Percentiles rank a stretch among this genome's conserved stretches.
Conservation (phyloP, 1,284 basidiomycete genomes). For the Cerioporus squamosus region DNA sequence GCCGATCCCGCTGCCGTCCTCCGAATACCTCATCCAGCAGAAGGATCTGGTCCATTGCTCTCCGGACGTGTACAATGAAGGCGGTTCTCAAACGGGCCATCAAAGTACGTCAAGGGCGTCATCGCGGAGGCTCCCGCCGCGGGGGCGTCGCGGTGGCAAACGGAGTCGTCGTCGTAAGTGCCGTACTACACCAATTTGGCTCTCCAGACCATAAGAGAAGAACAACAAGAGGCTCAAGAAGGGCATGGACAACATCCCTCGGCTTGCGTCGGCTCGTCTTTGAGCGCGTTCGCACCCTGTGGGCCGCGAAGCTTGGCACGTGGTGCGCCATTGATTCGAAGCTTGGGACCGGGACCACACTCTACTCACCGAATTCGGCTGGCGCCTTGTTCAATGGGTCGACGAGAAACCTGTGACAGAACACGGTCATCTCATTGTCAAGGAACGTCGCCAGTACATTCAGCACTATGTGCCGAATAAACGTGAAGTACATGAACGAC, state of each 20-base stretch:
- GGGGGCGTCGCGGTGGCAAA: not conserved
- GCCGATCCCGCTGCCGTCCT: constrained; percentile 71
- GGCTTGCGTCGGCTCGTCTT: constrained; percentile 61
- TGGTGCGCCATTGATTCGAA: constrained; percentile 84
- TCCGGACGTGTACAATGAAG: constrained; percentile 59
- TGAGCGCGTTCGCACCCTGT: constrained; percentile 68
- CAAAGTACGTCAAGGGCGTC: constrained; percentile 48
- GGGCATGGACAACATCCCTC: constrained; percentile 54
- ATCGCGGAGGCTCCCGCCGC: constrained; percentile 6
- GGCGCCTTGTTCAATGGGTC: constrained; percentile 61
- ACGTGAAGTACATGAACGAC: constrained; percentile 51
- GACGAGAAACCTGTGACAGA: constrained; percentile 49
- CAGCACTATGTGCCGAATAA: constrained; percentile 70
- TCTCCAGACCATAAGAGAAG: constrained; percentile 69
- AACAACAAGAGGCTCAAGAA: constrained; percentile 72
- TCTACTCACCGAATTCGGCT: constrained; percentile 79
- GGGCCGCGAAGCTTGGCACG: constrained; percentile 60
- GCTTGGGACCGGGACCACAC: constrained; percentile 77
- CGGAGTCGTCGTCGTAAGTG: not conserved
- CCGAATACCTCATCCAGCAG: constrained; percentile 66
- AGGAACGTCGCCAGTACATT: constrained; percentile 58
- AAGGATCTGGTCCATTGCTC: constrained; percentile 59
- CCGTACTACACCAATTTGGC: not conserved
- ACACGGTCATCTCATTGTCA: constrained; percentile 66
- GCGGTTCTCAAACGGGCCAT: constrained; percentile 57